A percentile compares a stretch with the other conserved stretches of the same genome.
Evolutionary conservation across 306 rosid genomes (phyloP).

Genomic region (Elaeagnus macrophylla): DNA sequence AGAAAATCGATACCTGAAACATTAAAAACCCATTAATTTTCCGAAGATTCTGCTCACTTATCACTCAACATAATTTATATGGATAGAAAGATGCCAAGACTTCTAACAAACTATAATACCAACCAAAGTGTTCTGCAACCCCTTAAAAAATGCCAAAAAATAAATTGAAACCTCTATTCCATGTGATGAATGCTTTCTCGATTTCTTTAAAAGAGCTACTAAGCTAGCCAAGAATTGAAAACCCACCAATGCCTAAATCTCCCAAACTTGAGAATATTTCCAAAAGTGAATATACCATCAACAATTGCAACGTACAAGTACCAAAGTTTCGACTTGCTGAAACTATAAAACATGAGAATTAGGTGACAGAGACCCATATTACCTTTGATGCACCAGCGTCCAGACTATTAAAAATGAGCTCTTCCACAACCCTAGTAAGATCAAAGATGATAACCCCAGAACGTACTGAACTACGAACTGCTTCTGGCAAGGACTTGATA

Average conservation of each 20-base stretch:
- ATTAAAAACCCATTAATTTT: conserved; percentile 7
- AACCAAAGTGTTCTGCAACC: too few species aligned
- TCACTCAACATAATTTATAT: too few species aligned
- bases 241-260: not conserved
- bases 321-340: not conserved
- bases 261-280: not conserved
- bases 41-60: conserved; percentile 1
- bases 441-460: conserved; percentile 59
- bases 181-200: not conserved
- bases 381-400: conserved; percentile 75
- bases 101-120: too few species aligned
- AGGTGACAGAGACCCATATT: not conserved
- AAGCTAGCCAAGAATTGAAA: not conserved
- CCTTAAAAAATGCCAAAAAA: too few species aligned
- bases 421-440: conserved; percentile 68
- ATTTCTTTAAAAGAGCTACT: not conserved
- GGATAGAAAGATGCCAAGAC: too few species aligned
- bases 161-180: too few species aligned
- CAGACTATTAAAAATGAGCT: conserved; percentile 69
- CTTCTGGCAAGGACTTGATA: conserved; percentile 47
- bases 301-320: not conserved
- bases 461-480: conserved; percentile 57
- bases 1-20: conserved; percentile 59
- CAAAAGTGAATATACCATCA: not conserved
- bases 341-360: not conserved